Base-by-base conservation (phyloP, 1,284 basidiomycete species). In the Ustilago vetiveriae region DNA sequence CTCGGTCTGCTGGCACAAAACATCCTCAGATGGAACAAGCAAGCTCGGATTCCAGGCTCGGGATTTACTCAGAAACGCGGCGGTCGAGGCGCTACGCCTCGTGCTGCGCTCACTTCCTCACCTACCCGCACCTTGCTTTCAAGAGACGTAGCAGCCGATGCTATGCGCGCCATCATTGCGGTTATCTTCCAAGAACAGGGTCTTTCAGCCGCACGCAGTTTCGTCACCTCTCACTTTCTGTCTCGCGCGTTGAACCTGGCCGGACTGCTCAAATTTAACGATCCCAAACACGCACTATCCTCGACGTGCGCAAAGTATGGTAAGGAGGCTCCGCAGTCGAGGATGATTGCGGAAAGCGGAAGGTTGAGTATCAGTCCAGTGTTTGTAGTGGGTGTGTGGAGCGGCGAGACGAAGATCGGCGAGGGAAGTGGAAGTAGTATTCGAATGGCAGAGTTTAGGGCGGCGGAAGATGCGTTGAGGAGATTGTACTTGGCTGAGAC, bases 351-450 rank as follows among this genome's bases (percentile, higher is more conserved):
- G 74, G 95, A 98, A 83, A 93, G 93, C 0, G 95, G 95, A 79
- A 88, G 92, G 42, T 87, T 88, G 68, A 91, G 91, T 3, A 91
- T 92, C 74, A 90, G 91, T 7, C 94, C 95, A 0, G 87, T 96
- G 35, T 98, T 92, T 82, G 91, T 97, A 14, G 90, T 97, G 10
- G 95, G 94, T 21, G 90, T 96, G 44, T 98, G 88, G 82, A 91
- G 91, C n/a, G 87, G 87, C 19, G 90, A 91, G 68, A 74, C 84
- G 24, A 89, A 97, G 84, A 87, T 99, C 3, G 93, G 95, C 13
- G 94, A 99, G 84, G 94, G 94, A 8, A 93, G 93, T 79, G 96
- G 96, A 42, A 91, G 89, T 74, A 93, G 91, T 16, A 85, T 97
- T 56, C 88, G 88, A 80, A 98, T 98, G 95, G 94, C 94, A 16